These are phyloP conservation scores for Talaromyces sp. DNA, from an alignment of 2,329 filamentous ascomycete genomes.

Conservation along the genomic window DNA sequence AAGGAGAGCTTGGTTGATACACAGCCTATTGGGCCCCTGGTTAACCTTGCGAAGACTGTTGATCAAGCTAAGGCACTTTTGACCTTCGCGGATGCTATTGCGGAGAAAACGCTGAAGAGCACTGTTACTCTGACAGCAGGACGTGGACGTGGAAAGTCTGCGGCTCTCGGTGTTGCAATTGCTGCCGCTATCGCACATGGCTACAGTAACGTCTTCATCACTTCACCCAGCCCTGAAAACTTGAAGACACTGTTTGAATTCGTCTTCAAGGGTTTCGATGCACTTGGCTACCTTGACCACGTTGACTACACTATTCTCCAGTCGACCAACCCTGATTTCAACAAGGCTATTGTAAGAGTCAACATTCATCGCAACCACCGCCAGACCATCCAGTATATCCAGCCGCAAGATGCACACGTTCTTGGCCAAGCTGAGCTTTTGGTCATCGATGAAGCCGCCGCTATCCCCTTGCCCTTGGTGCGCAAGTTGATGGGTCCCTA, in stretches of 20 bases:
- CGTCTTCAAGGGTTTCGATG: conserved; percentile 96
- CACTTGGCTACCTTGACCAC: conserved; percentile 89
- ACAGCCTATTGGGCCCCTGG: conserved; percentile 80
- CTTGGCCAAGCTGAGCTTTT: conserved; percentile 92
- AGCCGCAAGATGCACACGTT: conserved; percentile 93
- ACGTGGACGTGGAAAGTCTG: conserved; percentile 94
- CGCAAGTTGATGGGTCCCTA: conserved; percentile 95
- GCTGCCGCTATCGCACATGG: conserved; percentile 93
- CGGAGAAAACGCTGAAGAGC: conserved; percentile 91
- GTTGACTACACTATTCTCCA: conserved; percentile 98
- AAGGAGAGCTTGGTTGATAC: conserved; percentile 86
- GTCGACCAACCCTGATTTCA: conserved; percentile 97
- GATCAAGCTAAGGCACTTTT: conserved; percentile 97
- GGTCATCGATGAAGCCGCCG: conserved; percentile 96
- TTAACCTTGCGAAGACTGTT: conserved; percentile 83
- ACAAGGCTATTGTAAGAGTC: conserved; percentile 96
- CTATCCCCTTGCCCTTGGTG: conserved; percentile 90
- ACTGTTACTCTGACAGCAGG: conserved; percentile 93
- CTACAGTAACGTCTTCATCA: conserved; percentile 99
- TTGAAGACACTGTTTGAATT: conserved; percentile 98
- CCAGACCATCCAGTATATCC: conserved; percentile 98
- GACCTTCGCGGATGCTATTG: conserved; percentile 93
- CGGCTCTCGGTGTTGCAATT: conserved; percentile 89
- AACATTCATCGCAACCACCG: conserved; percentile 94
- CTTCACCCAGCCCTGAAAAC: conserved; percentile 95